A percentile compares a stretch with the other conserved stretches of the same genome.
Conservation (phyloP, 331 rosid species). For the Spiraea crenata region DNA sequence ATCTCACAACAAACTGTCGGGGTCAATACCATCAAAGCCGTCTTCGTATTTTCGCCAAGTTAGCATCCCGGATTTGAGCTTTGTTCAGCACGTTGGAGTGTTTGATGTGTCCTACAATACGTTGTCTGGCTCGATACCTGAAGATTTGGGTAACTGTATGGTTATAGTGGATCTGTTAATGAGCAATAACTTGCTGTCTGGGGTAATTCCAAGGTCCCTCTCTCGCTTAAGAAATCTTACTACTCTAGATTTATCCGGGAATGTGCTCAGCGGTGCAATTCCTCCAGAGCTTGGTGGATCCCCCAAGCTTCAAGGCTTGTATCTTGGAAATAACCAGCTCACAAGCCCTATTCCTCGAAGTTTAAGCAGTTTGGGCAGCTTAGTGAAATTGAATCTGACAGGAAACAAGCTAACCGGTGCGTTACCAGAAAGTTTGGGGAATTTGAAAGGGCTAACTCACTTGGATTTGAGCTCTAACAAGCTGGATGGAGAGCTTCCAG, state of each 20-base stretch:
- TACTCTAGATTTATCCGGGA: slow-evolving; percentile 85
- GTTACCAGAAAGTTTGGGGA: slow-evolving; percentile 59
- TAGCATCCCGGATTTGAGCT: slow-evolving; percentile 75
- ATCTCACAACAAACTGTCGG: slow-evolving; percentile 77
- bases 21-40: slow-evolving; percentile 66
- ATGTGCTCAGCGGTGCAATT: slow-evolving; percentile 73
- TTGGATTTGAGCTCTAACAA: slow-evolving; percentile 81
- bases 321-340: slow-evolving; percentile 71
- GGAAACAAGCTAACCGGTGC: slow-evolving; percentile 67
- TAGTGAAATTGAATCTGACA: slow-evolving; percentile 93
- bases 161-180: slow-evolving; percentile 68
- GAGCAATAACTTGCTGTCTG: slow-evolving; percentile 73
- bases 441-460: slow-evolving; percentile 70
- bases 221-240: slow-evolving; percentile 64
- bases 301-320: slow-evolving; percentile 78
- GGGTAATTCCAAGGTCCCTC: slow-evolving; percentile 67
- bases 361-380: slow-evolving; percentile 55
- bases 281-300: slow-evolving; percentile 69
- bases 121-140: slow-evolving; percentile 82
- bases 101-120: slow-evolving; percentile 79
- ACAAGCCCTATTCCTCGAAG: slow-evolving; percentile 60
- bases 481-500: slow-evolving; percentile 73
- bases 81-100: slow-evolving; percentile 90
- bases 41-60: slow-evolving; percentile 66
- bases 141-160: slow-evolving; percentile 67